Conservation (phyloP, 2,329 filamentous ascomycete genomes). For the Chaetothyriales sp. region DNA sequence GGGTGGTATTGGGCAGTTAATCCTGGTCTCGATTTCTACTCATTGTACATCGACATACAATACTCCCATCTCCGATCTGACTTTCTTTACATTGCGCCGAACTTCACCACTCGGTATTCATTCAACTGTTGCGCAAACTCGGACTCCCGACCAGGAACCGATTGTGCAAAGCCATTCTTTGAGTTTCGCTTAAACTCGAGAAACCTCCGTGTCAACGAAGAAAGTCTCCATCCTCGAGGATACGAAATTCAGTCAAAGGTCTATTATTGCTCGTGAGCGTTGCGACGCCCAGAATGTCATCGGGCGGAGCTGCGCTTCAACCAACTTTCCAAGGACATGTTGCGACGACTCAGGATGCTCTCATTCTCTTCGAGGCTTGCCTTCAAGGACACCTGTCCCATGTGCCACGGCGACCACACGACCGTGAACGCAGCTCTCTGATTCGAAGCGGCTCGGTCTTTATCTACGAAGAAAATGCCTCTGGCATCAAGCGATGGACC, state of each 20-base stretch:
- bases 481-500: conserved; percentile 88
- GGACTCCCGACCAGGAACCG: not conserved
- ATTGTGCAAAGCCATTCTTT: not conserved
- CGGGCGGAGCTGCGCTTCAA: conserved; percentile 35
- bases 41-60: not conserved
- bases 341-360: conserved; percentile 57
- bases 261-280: not conserved
- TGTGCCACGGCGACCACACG: conserved; percentile 71
- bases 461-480: conserved; percentile 82
- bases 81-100: not conserved
- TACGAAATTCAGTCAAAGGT: not conserved
- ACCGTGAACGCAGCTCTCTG: conserved; percentile 61
- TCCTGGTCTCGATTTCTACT: not conserved
- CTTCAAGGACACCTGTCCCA: conserved; percentile 57
- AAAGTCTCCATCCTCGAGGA: not conserved
- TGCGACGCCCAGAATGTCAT: conserved; percentile 12
- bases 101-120: not conserved
- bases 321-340: conserved; percentile 58
- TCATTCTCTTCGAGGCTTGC: conserved; percentile 69
- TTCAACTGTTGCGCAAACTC: not conserved
- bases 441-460: conserved; percentile 79
- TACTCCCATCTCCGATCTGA: not conserved
- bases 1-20: not conserved
- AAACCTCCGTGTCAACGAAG: not conserved
- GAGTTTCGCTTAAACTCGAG: conserved; percentile 7